Evolutionary conservation across 768 basidiomycete genomes (phyloP).

Genomic region (Macrolepiota dolichaula): DNA sequence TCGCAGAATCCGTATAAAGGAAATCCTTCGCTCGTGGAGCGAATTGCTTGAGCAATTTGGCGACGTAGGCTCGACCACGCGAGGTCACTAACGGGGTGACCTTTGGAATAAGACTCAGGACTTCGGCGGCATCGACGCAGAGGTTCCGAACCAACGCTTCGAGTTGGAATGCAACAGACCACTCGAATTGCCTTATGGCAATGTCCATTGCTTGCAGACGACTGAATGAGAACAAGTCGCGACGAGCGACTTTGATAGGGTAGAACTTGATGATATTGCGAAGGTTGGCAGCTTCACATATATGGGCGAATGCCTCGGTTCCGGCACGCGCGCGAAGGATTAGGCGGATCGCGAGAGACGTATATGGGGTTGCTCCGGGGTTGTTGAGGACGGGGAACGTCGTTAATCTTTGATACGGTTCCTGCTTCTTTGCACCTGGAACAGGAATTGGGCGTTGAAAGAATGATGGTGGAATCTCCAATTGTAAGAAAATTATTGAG

Average conservation of each 20-base stretch:
- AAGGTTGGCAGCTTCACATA: constrained; percentile 36
- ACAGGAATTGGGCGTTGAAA: constrained; percentile 14
- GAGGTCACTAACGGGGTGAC: constrained; percentile 27
- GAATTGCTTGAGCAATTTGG: constrained; percentile 39
- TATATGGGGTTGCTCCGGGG: constrained; percentile 42
- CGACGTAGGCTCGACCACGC: constrained; percentile 32
- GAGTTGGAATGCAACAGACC: constrained; percentile 56
- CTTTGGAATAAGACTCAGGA: constrained; percentile 34
- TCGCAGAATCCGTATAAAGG: constrained; percentile 19
- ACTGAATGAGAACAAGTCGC: constrained; percentile 38
- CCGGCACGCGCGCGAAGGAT: constrained; percentile 34
- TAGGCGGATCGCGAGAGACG: constrained; percentile 49
- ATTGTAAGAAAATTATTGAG: constrained; percentile 38
- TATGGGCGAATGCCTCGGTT: constrained; percentile 31
- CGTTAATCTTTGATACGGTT: constrained; percentile 31
- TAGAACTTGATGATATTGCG: constrained; percentile 27
- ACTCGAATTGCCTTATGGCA: constrained; percentile 34
- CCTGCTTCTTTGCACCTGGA: constrained; percentile 5
- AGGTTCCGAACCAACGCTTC: constrained; percentile 38
- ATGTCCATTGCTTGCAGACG: constrained; percentile 25
- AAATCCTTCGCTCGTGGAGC: constrained; percentile 21
- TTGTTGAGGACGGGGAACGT: constrained; percentile 40
- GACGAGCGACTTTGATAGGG: constrained; percentile 34
- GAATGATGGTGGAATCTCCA: constrained; percentile 28
- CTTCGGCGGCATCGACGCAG: constrained; percentile 44